Evolutionary conservation across 2,329 filamentous ascomycete species (phyloP).

Genomic region (Thelonectria discophora): DNA sequence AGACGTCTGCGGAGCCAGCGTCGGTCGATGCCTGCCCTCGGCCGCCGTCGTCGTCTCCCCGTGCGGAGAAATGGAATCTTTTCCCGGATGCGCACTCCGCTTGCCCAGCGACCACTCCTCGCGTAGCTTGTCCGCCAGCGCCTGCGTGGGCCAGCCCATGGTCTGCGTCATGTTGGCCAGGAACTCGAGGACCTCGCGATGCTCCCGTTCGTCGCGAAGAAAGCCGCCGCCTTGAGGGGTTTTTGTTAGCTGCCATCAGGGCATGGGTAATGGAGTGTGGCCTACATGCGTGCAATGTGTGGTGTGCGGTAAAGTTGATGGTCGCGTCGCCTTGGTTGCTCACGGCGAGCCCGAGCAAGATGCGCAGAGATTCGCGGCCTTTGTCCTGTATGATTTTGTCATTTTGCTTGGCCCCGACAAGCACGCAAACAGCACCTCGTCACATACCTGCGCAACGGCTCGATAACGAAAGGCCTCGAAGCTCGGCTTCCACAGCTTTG

Average conservation of each 20-base stretch:
- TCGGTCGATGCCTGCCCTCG: neutral
- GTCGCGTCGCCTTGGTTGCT: constrained; percentile 40
- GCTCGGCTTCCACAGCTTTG: constrained; percentile 39
- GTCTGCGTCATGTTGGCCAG: constrained; percentile 25
- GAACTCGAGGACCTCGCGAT: constrained; percentile 25
- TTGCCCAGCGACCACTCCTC: constrained; percentile 25
- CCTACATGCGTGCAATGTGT: constrained; percentile 41
- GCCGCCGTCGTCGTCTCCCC: constrained; percentile 7
- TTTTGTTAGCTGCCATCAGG: neutral
- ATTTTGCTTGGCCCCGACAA: neutral
- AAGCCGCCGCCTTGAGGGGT: constrained; percentile 26
- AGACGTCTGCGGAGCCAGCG: constrained; percentile 5
- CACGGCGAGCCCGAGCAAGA: constrained; percentile 39
- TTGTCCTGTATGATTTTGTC: constrained; percentile 26
- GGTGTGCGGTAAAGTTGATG: constrained; percentile 40
- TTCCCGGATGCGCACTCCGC: constrained; percentile 18
- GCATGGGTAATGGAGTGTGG: neutral
- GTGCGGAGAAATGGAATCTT: constrained; percentile 22
- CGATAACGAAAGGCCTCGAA: constrained; percentile 36
- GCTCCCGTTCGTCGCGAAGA: constrained; percentile 24
- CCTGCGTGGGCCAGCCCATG: constrained; percentile 31
- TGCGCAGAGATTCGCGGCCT: constrained; percentile 36
- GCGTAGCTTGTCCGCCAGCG: constrained; percentile 21
- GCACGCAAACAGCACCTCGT: neutral
- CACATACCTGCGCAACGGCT: constrained; percentile 31